Base-by-base conservation (phyloP, 2,329 filamentous ascomycete genomes). In the Claviceps monticola region DNA sequence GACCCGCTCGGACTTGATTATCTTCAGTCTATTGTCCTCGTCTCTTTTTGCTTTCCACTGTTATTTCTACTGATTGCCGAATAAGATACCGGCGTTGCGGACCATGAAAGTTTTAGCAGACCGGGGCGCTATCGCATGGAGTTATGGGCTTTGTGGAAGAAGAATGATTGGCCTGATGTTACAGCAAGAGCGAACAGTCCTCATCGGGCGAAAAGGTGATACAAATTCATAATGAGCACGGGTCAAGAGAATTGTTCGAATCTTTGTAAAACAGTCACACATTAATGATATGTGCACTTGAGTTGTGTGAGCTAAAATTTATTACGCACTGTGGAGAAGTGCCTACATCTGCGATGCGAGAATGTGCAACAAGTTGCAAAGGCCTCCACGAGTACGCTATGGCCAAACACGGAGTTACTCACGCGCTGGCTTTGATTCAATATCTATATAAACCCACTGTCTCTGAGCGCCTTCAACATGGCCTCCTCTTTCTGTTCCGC, bases 401-500 rank as follows among this genome's bases (percentile, higher is more conserved):
- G 29, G 29, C 29, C n/a, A 34, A 46, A 16, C 11, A 46, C 17
- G 16, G 17, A 34, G 29, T 34, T 34, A 11, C 29, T 34, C 5
- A 21, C 4, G 19, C 13, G 41, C 13, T 42, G 17, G 17, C 41
- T 3, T 19, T 8, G 17, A 13, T 11, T 21, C 11, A 6, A 43
- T 14, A 43, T 43, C 42, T 51, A 54, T 42, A 73, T 39, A 23
- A 73, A 60, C 2, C 74, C 73, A 48, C 61, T 65, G n/a, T 70
- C 66, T 54, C 63, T 70, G 53, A 79, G 62, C 16, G 67, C 68
- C 58, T 65, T 67, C 52, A 71, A 52, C 2, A 78, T 63, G 48
- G 61, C 65, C 13, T 76, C 73, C 19, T 65, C 60, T 17, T 70
- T 66, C 6, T 65, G 64, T 51, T 60, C 57, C 17, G 59, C 55